Evolutionary conservation across 2,329 filamentous ascomycete species (phyloP).

Genomic region (Aspergillus melleus): DNA sequence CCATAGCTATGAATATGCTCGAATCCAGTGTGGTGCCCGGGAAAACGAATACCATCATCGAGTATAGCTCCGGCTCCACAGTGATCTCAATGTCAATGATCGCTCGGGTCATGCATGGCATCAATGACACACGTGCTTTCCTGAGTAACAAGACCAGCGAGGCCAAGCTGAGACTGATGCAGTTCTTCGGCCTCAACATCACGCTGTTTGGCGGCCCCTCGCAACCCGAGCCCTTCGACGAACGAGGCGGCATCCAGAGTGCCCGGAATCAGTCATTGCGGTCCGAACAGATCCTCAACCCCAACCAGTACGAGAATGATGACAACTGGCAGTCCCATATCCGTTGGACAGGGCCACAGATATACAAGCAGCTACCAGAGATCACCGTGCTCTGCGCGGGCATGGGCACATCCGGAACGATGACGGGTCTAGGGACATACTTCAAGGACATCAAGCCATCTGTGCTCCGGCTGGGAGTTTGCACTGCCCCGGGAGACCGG

Average conservation of each 20-base stretch:
- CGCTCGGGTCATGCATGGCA: conserved; percentile 52
- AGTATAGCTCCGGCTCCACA: conserved; percentile 64
- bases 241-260: conserved; percentile 54
- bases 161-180: conserved; percentile 56
- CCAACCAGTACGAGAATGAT: conserved; percentile 59
- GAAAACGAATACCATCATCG: conserved; percentile 55
- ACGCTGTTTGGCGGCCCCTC: conserved; percentile 61
- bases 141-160: conserved; percentile 60
- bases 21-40: conserved; percentile 43
- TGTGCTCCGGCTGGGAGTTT: conserved; percentile 47
- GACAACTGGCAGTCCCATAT: conserved; percentile 48
- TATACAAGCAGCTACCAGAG: conserved; percentile 56
- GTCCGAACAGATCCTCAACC: conserved; percentile 50
- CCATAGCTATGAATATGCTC: conserved; percentile 53
- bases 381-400: conserved; percentile 58
- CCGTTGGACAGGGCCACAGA: conserved; percentile 61
- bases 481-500: conserved; percentile 57
- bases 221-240: conserved; percentile 57
- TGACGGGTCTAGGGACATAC: conserved; percentile 53
- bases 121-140: conserved; percentile 56
- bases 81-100: conserved; percentile 62
- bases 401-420: conserved; percentile 57
- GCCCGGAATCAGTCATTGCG: conserved; percentile 46
- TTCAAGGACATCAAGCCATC: conserved; percentile 51
- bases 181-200: conserved; percentile 60